Evolutionary conservation across 108 stramenopile species (phyloP).

Genomic region (Pseudonitzschia multiseries): DNA sequence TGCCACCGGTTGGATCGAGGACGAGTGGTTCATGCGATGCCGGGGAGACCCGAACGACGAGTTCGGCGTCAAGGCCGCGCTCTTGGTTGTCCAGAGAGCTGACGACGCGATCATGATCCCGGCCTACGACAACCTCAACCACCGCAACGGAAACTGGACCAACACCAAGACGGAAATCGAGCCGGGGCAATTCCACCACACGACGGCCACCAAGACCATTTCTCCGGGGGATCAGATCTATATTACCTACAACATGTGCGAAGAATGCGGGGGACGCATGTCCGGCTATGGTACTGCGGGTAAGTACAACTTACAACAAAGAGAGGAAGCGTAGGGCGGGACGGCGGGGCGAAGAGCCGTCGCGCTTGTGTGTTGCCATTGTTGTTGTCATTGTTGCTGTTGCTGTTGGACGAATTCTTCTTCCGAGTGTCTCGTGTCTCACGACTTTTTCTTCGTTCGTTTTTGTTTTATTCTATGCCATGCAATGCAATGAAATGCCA

Average conservation of each 20-base stretch:
- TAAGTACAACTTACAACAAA: slow-evolving; percentile 20
- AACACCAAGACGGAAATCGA: slow-evolving; percentile 24
- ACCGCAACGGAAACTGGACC: slow-evolving; percentile 43
- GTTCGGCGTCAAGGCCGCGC: slow-evolving; percentile 10
- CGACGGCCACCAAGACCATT: slow-evolving; percentile 43
- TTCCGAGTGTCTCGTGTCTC: background rate
- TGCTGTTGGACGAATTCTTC: background rate
- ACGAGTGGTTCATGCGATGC: slow-evolving; percentile 9
- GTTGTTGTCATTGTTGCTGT: background rate
- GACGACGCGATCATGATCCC: slow-evolving; percentile 65
- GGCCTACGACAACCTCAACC: slow-evolving; percentile 52
- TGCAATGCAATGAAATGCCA: too few species aligned
- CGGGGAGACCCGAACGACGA: background rate
- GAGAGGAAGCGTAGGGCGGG: background rate
- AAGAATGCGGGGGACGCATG: slow-evolving; percentile 31
- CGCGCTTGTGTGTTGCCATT: background rate
- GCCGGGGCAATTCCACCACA: slow-evolving; percentile 16
- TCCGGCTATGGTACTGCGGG: slow-evolving; percentile 28
- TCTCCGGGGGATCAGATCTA: slow-evolving; percentile 63
- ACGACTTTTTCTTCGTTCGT: background rate
- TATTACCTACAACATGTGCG: slow-evolving; percentile 50
- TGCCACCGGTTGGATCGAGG: slow-evolving; percentile 9
- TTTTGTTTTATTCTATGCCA: too few species aligned
- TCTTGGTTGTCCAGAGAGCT: slow-evolving; percentile 48
- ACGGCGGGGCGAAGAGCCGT: background rate